Percentiles rank a stretch among this genome's conserved stretches.
Evolutionary conservation across 495 filamentous ascomycete species (phyloP).

Genomic region (Penicillium samsonianum): DNA sequence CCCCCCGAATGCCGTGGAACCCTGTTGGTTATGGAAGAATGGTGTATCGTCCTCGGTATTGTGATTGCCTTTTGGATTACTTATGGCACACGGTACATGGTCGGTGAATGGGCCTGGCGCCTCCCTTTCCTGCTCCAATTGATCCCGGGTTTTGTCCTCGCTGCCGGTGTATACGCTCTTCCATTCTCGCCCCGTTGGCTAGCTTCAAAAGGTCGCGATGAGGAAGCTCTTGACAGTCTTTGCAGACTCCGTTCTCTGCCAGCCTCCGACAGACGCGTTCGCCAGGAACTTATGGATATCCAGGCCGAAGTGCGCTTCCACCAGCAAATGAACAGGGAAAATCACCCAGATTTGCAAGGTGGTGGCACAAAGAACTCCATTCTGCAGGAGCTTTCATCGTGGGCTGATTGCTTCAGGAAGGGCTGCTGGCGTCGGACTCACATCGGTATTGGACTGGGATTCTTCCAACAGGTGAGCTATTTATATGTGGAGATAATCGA

Average conservation of each 20-base stretch:
- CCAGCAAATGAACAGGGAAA: slow-evolving; percentile 44
- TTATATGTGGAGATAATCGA: not conserved
- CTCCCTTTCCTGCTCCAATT: slow-evolving; percentile 54
- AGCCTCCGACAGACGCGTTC: slow-evolving; percentile 42
- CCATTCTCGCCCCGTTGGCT: slow-evolving; percentile 59
- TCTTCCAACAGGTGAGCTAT: slow-evolving; percentile 52
- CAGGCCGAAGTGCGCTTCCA: slow-evolving; percentile 53
- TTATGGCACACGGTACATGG: slow-evolving; percentile 55
- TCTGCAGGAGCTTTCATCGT: slow-evolving; percentile 46
- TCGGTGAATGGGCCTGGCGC: slow-evolving; percentile 52
- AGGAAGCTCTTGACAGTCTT: slow-evolving; percentile 50
- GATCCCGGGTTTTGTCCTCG: slow-evolving; percentile 49
- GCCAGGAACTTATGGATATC: slow-evolving; percentile 54
- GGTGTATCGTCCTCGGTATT: slow-evolving; percentile 57
- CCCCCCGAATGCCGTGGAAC: slow-evolving; percentile 57
- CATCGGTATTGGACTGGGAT: slow-evolving; percentile 55
- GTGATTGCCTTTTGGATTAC: slow-evolving; percentile 60
- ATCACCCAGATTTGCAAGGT: slow-evolving; percentile 47
- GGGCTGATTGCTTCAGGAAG: slow-evolving; percentile 49
- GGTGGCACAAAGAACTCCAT: slow-evolving; percentile 31
- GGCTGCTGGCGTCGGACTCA: slow-evolving; percentile 58
- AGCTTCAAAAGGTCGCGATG: slow-evolving; percentile 48
- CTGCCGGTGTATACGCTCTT: slow-evolving; percentile 45
- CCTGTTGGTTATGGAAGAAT: slow-evolving; percentile 56
- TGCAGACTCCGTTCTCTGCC: slow-evolving; percentile 47